These are phyloP conservation scores for Sporothrix euskadiensis DNA, from an alignment of 2,329 filamentous ascomycete species.

Conservation along the genomic window DNA sequence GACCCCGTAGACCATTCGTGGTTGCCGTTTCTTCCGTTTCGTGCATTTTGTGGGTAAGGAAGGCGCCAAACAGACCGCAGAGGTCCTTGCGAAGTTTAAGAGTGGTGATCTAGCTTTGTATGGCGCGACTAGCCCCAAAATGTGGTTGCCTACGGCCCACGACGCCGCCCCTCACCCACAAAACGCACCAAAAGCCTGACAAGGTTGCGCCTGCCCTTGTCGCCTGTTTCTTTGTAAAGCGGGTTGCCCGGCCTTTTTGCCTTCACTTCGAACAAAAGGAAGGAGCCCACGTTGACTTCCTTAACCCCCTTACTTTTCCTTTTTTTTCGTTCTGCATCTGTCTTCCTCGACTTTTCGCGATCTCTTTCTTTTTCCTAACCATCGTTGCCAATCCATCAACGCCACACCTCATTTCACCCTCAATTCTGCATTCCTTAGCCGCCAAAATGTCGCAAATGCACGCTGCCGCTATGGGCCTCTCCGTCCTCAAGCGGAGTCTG, in stretches of 20 bases:
- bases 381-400: not conserved
- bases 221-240: not conserved
- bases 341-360: not conserved
- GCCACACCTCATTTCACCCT: not conserved
- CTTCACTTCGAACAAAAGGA: slow-evolving; percentile 26
- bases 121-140: slow-evolving; percentile 10
- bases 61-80: not conserved
- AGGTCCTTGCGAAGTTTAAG: not conserved
- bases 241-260: slow-evolving; percentile 7
- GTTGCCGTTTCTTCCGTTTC: not conserved
- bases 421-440: not conserved
- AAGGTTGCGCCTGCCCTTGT: not conserved
- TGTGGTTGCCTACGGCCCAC: slow-evolving; percentile 17
- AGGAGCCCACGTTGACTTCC: slow-evolving; percentile 22
- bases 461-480: slow-evolving; percentile 23
- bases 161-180: not conserved
- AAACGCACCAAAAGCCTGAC: not conserved
- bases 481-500: slow-evolving; percentile 28
- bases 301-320: not conserved
- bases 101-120: not conserved
- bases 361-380: not conserved
- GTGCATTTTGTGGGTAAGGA: not conserved
- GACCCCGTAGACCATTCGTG: not conserved
- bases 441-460: slow-evolving; percentile 24
- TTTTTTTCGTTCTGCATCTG: not conserved